phyloP scores from a whole-genome alignment of 306 rosid genomes.

The Potentilla sterilis region DNA sequence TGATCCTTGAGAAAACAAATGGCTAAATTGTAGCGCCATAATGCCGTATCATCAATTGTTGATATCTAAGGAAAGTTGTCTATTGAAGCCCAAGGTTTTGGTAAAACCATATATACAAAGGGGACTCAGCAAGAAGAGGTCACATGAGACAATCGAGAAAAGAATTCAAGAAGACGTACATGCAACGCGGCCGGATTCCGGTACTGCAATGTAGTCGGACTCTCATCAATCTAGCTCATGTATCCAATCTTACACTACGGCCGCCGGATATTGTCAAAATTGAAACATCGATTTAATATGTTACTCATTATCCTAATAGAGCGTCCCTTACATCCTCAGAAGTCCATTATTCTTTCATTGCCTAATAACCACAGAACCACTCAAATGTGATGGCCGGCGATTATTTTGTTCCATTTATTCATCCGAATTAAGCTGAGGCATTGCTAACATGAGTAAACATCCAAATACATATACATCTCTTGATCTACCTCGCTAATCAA shows the following conservation, averaged over 20 bases:
- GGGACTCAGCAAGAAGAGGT: background rate
- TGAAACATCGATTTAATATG: background rate
- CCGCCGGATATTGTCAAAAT: background rate
- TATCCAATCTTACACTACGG: background rate
- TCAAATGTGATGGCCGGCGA: background rate
- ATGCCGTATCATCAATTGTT: too few species aligned
- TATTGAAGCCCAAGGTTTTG: too few species aligned
- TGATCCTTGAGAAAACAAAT: background rate
- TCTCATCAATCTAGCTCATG: too few species aligned
- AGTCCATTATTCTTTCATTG: background rate
- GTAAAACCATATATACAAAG: background rate
- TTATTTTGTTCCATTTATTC: constrained; percentile 7
- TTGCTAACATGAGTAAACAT: background rate
- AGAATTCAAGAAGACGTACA: background rate
- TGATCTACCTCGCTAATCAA: constrained; percentile 32
- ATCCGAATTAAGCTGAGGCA: background rate
- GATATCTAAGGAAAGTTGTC: background rate
- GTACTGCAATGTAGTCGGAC: background rate
- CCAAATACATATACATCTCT: background rate
- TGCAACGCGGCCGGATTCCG: background rate
- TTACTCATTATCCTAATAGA: background rate
- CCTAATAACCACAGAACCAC: background rate
- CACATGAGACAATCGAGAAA: background rate
- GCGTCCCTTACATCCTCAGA: constrained; percentile 5
- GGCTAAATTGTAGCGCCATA: too few species aligned